A percentile compares a stretch with the other conserved stretches of the same genome.
Evolutionary conservation across 495 filamentous ascomycete genomes (phyloP).

Genomic region (Glutinoglossum americanum): DNA sequence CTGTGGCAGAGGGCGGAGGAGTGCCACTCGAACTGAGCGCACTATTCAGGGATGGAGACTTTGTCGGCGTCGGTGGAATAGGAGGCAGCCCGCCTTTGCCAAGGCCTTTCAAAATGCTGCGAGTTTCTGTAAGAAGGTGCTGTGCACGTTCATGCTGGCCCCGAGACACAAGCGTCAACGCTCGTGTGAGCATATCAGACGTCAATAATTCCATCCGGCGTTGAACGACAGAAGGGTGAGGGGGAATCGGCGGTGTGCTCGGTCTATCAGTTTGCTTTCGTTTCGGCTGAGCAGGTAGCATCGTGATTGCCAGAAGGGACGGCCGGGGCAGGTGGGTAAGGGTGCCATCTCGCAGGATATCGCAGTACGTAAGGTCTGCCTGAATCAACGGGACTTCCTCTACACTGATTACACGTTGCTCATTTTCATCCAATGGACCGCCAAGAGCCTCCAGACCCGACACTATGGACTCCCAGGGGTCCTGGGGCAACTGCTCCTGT

Average conservation of each 20-base stretch:
- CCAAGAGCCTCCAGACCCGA: constrained; percentile 89
- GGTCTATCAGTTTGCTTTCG: constrained; percentile 37
- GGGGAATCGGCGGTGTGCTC: constrained; percentile 68
- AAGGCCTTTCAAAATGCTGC: constrained; percentile 85
- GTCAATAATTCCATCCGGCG: constrained; percentile 94
- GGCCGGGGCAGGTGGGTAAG: constrained; percentile 73
- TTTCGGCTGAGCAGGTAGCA: constrained; percentile 58
- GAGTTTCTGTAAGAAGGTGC: constrained; percentile 76
- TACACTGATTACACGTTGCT: constrained; percentile 61
- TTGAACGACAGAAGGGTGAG: constrained; percentile 88
- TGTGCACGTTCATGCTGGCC: constrained; percentile 86
- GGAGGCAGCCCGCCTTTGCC: constrained; percentile 90
- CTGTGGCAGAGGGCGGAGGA: constrained; percentile 9
- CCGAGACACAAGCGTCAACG: constrained; percentile 73
- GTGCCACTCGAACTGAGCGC: constrained; percentile 7
- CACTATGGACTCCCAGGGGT: constrained; percentile 92
- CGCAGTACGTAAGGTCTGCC: constrained; percentile 82
- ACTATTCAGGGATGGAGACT: constrained; percentile 1
- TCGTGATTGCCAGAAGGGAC: constrained; percentile 90
- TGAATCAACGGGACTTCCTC: constrained; percentile 94
- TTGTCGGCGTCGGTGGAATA: constrained; percentile 35
- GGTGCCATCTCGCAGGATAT: constrained; percentile 80
- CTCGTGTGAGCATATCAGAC: constrained; percentile 91
- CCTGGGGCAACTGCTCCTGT: constrained; percentile 72
- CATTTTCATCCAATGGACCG: constrained; percentile 75